Percentiles rank a stretch among this genome's conserved stretches.
Evolutionary conservation across 2,329 filamentous ascomycete genomes (phyloP).

Genomic region (Hymenoscyphus scutula): DNA sequence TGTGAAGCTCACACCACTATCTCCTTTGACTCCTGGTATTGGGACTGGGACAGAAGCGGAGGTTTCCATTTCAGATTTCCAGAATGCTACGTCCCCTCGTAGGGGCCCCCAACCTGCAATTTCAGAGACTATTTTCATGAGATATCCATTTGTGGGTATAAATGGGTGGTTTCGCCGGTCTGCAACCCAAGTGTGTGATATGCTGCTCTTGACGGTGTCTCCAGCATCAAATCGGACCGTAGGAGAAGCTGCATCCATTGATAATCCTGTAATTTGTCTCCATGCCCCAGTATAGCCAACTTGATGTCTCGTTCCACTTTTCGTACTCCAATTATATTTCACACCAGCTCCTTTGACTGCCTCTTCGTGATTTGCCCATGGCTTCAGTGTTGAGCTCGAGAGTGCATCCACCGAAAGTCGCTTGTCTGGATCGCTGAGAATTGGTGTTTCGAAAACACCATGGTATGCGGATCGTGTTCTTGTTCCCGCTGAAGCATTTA

Average conservation of each 20-base stretch:
- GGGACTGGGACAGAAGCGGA: conserved; percentile 72
- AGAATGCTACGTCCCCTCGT: conserved; percentile 88
- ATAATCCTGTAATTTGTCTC: conserved; percentile 83
- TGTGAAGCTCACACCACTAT: conserved; percentile 78
- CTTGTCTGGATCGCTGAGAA: conserved; percentile 80
- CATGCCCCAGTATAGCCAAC: conserved; percentile 78
- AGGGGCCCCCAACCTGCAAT: conserved; percentile 84
- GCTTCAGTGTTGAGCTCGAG: conserved; percentile 81
- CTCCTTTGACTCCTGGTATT: conserved; percentile 64
- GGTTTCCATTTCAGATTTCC: conserved; percentile 84
- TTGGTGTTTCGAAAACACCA: conserved; percentile 76
- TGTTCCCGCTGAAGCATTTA: conserved; percentile 86
- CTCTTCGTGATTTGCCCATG: conserved; percentile 94
- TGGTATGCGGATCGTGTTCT: conserved; percentile 90
- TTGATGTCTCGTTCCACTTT: conserved; percentile 67
- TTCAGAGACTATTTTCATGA: conserved; percentile 74
- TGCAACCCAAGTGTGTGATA: conserved; percentile 76
- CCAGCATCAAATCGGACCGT: conserved; percentile 82
- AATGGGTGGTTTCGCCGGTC: conserved; percentile 83
- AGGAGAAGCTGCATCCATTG: conserved; percentile 67
- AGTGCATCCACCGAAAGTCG: conserved; percentile 76
- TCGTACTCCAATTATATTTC: conserved; percentile 72
- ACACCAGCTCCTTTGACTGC: conserved; percentile 73
- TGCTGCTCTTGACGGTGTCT: conserved; percentile 83
- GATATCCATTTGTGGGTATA: conserved; percentile 78